phyloP scores from a whole-genome alignment of 129 eudicot species.

The Solidago caesia region DNA sequence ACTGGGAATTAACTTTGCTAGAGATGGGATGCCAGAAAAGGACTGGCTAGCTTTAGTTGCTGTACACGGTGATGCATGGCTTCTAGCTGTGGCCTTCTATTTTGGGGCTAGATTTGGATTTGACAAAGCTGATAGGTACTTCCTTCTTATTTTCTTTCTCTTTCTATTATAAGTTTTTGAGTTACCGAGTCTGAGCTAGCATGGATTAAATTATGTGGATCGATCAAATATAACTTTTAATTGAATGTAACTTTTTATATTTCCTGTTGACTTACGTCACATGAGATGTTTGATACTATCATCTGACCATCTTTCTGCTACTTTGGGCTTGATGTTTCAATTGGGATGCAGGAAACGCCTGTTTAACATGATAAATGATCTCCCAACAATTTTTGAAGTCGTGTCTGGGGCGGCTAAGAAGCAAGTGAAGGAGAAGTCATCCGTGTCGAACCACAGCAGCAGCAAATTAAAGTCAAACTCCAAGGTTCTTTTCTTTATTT shows the following conservation, averaged over 20 bases:
- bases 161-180: neutral
- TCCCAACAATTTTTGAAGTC: conserved; percentile 58
- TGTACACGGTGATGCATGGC: conserved; percentile 76
- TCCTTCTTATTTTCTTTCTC: neutral
- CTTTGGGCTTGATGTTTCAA: neutral
- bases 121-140: conserved; percentile 65
- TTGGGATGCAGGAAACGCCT: conserved; percentile 48
- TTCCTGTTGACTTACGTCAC: neutral
- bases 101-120: conserved; percentile 68
- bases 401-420: conserved; percentile 59
- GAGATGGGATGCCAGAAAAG: conserved; percentile 69
- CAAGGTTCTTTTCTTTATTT: conserved; percentile 29
- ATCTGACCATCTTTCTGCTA: neutral
- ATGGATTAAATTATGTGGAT: neutral
- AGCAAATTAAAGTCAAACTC: conserved; percentile 61
- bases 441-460: conserved; percentile 59
- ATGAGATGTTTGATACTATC: neutral
- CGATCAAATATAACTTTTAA: neutral
- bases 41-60: conserved; percentile 73
- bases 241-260: neutral
- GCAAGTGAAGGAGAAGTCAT: conserved; percentile 55
- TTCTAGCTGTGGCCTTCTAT: conserved; percentile 60
- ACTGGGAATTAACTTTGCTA: conserved; percentile 63
- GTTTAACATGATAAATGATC: conserved; percentile 61
- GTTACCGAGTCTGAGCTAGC: neutral